Percentiles rank a stretch among this genome's conserved stretches.
phyloP scores from a whole-genome alignment of 1,139 yeast species.

The Debaryomyces sp. region DNA sequence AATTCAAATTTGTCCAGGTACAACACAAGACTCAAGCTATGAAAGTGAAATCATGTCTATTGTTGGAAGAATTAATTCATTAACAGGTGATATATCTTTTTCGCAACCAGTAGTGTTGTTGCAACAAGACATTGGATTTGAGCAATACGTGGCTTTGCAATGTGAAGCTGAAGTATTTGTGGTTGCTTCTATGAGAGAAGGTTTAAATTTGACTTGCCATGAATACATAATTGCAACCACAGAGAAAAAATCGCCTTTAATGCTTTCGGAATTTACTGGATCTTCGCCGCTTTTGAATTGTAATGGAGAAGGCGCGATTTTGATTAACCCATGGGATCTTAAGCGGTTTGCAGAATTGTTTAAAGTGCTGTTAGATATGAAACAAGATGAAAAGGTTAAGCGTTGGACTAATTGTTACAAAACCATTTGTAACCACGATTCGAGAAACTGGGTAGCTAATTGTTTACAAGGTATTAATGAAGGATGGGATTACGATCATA shows the following conservation, averaged over 20 bases:
- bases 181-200: constrained; percentile 92
- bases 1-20: constrained; percentile 77
- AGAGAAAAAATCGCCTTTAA: constrained; percentile 75
- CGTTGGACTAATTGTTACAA: constrained; percentile 67
- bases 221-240: constrained; percentile 83
- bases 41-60: constrained; percentile 76
- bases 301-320: constrained; percentile 63
- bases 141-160: constrained; percentile 84
- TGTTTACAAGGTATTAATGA: constrained; percentile 58
- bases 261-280: constrained; percentile 92
- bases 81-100: constrained; percentile 71
- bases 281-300: constrained; percentile 71
- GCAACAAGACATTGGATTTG: constrained; percentile 86
- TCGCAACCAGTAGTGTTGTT: constrained; percentile 84
- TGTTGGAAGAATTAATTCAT: constrained; percentile 82
- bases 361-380: constrained; percentile 64
- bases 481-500: constrained; percentile 64
- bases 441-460: constrained; percentile 70
- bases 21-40: constrained; percentile 56
- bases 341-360: constrained; percentile 66
- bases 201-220: constrained; percentile 94
- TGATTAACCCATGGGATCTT: constrained; percentile 92
- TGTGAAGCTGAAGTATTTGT: constrained; percentile 86
- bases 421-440: constrained; percentile 66
- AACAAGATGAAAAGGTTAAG: constrained; percentile 52